Evolutionary conservation across 306 rosid genomes (phyloP), one percentile per base, ranked within the genome.

Genomic region (Acmispon strigosus): DNA sequence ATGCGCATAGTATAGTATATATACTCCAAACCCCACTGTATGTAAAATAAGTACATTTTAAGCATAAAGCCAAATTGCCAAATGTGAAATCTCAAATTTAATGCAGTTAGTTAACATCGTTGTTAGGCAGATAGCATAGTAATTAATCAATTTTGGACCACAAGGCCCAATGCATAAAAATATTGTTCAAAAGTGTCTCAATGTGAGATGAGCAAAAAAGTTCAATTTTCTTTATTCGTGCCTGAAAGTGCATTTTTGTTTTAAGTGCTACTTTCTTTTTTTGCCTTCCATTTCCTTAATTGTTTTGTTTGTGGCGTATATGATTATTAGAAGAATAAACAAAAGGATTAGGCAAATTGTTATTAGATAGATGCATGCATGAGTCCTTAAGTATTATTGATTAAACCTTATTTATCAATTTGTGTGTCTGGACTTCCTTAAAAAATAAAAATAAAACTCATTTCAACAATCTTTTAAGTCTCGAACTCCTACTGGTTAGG

Each of bases 231-330:
- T 43, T 48, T 68, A 20, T 43, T 67, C 45, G 3, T 43, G 47
- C 34, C 74, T 20, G 20, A 73, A 79, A 68, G 62, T 34, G 41
- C 50, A 19, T 55, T 74, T 69, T 45, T 79, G 83, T 53, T 74
- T 67, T 44, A 44, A 60, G 76, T 61, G 71, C 19, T 3, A 7
- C 4, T 62, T 49, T 36, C 8, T 43, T 27, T 12, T 53, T 6
- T 22, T 14, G 7, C 16, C 47, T 43, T 60, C 13, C 51, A 32
- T 72, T 49, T 53, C 16, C 7, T 20, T n/a, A n/a, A n/a, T n/a
- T 53, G 72, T 67, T 60, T 67, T 67, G 2, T 17, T 50, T 39
- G 1, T 45, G 43, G 44, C 70, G 17, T 32, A 32, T 49, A 47
- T 66, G 47, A 16, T 50, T 67, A 16, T 50, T 67, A 13, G 34